Evolutionary conservation across 1,284 basidiomycete genomes (phyloP).

Genomic region (Bondarzewia mesenterica): DNA sequence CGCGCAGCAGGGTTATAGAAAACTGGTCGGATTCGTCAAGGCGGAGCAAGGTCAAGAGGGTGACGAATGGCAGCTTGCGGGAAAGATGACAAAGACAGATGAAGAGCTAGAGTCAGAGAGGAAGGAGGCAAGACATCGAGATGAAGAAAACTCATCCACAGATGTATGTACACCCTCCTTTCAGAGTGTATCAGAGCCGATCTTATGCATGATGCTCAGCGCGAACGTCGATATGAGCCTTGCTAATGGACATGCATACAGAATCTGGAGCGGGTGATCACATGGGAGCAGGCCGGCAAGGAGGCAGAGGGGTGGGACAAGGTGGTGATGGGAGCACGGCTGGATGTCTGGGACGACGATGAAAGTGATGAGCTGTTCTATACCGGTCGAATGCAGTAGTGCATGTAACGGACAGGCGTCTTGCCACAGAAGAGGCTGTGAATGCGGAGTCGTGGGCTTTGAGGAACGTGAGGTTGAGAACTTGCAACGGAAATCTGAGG

Average conservation of each 20-base stretch:
- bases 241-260: conserved; percentile 72
- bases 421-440: conserved; percentile 68
- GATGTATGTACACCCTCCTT: conserved; percentile 54
- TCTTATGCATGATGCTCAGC: conserved; percentile 30
- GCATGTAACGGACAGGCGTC: conserved; percentile 55
- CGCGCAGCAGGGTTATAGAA: conserved; percentile 59
- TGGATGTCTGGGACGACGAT: conserved; percentile 87
- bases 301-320: conserved; percentile 73
- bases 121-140: conserved; percentile 61
- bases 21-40: conserved; percentile 76
- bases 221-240: conserved; percentile 76
- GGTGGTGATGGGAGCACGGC: conserved; percentile 59
- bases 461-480: conserved; percentile 83
- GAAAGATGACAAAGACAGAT: conserved; percentile 58
- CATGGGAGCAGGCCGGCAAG: conserved; percentile 59
- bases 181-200: conserved; percentile 4
- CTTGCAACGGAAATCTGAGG: conserved; percentile 78
- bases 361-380: conserved; percentile 84
- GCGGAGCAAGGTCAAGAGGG: conserved; percentile 40
- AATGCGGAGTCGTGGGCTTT: conserved; percentile 77
- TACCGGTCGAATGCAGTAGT: conserved; percentile 75
- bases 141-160: conserved; percentile 75
- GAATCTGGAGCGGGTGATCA: conserved; percentile 66
- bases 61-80: conserved; percentile 27
- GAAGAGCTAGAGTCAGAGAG: conserved; percentile 78